A percentile compares a stretch with the other conserved stretches of the same genome.
These are phyloP conservation scores for Balamuthia mandrillaris DNA, from an alignment of 208 protist genomes.

Conservation along the genomic window DNA sequence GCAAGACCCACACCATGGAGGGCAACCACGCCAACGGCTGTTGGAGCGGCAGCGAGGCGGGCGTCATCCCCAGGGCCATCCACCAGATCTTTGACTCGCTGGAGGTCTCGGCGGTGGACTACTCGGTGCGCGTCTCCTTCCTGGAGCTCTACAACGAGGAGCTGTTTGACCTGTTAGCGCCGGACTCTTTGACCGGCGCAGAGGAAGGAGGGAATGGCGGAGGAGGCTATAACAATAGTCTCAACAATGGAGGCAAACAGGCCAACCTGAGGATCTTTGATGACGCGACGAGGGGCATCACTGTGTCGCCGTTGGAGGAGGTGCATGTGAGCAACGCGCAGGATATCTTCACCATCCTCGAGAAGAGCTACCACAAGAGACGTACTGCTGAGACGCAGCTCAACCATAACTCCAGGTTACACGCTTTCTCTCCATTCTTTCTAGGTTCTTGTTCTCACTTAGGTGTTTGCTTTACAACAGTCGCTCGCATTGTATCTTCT, in stretches of 20 bases:
- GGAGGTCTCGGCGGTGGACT: slow-evolving; percentile 37
- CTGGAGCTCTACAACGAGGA: slow-evolving; percentile 77
- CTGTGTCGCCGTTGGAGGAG: neutral
- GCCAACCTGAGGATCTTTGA: slow-evolving; percentile 44
- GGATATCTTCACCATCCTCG: slow-evolving; percentile 42
- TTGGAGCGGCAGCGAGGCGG: neutral
- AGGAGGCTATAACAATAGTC: neutral
- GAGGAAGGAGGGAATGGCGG: neutral
- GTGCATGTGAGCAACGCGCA: neutral
- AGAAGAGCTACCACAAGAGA: slow-evolving; percentile 28
- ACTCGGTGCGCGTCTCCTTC: slow-evolving; percentile 69
- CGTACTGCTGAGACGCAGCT: slow-evolving; percentile 20
- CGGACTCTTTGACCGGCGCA: neutral
- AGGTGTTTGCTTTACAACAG: slow-evolving; percentile 70
- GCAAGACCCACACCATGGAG: slow-evolving; percentile 80
- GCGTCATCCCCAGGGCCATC: slow-evolving; percentile 4
- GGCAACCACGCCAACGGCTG: slow-evolving; percentile 27
- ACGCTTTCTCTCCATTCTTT: neutral
- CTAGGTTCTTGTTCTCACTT: slow-evolving; percentile 48
- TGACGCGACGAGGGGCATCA: slow-evolving; percentile 3
- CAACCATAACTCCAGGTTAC: neutral
- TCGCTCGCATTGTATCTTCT: slow-evolving; percentile 94
- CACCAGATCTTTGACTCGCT: slow-evolving; percentile 31
- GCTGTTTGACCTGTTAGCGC: slow-evolving; percentile 49
- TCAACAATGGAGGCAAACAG: too few species aligned